These are phyloP conservation scores for Nematodospora anomalae DNA, from an alignment of 1,139 yeast genomes.

Conservation along the genomic window DNA sequence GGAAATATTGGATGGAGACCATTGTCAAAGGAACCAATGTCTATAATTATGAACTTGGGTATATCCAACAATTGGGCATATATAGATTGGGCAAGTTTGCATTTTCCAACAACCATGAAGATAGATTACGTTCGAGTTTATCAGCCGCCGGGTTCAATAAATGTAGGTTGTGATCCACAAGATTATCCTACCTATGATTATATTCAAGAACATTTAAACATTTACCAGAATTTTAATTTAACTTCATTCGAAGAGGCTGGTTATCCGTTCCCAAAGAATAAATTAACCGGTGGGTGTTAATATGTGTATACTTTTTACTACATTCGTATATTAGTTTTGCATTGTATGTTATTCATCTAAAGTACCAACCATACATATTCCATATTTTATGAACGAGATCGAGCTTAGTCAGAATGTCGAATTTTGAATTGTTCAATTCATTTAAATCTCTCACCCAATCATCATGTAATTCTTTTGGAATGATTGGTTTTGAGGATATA, in stretches of 20 bases:
- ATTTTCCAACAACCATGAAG: slow-evolving; percentile 66
- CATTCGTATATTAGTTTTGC: too few relatives aligned
- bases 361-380: slow-evolving; percentile 50
- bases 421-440: slow-evolving; percentile 43
- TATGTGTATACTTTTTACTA: neutral
- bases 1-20: slow-evolving; percentile 80
- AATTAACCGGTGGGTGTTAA: slow-evolving; percentile 17
- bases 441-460: slow-evolving; percentile 61
- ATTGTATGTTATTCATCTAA: slow-evolving; percentile 21
- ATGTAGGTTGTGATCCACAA: slow-evolving; percentile 72
- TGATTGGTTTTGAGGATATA: slow-evolving; percentile 43
- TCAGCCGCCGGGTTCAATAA: slow-evolving; percentile 57
- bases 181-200: slow-evolving; percentile 75
- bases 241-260: slow-evolving; percentile 72
- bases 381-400: slow-evolving; percentile 53
- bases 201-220: slow-evolving; percentile 60
- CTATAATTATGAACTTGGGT: slow-evolving; percentile 74
- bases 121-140: slow-evolving; percentile 79
- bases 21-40: slow-evolving; percentile 84
- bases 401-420: slow-evolving; percentile 32
- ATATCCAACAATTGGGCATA: slow-evolving; percentile 81
- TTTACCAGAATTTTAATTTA: slow-evolving; percentile 61
- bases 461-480: slow-evolving; percentile 45
- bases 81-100: slow-evolving; percentile 70
- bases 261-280: slow-evolving; percentile 57